Conservation (phyloP, 345 rosid species). For the Cardamine chenopodiifolia region DNA sequence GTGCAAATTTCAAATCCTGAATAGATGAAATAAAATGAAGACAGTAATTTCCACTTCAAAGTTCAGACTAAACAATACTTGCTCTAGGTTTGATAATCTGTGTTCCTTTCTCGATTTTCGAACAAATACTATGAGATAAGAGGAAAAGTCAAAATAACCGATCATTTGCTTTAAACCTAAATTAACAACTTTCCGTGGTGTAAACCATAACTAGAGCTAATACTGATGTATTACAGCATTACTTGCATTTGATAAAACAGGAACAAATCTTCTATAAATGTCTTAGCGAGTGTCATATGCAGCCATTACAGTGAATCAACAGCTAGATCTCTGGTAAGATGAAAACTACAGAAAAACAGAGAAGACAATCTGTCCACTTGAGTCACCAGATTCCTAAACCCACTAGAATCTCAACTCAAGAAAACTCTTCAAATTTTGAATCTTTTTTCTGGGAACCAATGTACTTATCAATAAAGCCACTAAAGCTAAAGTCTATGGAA, state of each 20-base stretch:
- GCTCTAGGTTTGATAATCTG: neutral
- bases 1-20: neutral
- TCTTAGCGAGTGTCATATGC: neutral
- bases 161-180: slow-evolving; percentile 3
- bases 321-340: neutral
- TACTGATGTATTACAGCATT: neutral
- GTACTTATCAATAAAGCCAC: slow-evolving; percentile 3
- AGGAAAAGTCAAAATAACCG: neutral
- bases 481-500: neutral
- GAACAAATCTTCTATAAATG: neutral
- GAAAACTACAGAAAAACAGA: neutral
- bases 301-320: slow-evolving; percentile 4
- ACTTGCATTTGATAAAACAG: slow-evolving; percentile 12
- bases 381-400: neutral
- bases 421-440: neutral
- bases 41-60: neutral
- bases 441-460: slow-evolving; percentile 1
- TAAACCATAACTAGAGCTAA: neutral
- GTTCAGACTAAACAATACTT: slow-evolving; percentile 2
- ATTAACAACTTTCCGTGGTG: neutral
- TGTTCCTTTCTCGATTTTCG: neutral
- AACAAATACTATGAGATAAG: neutral
- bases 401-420: neutral
- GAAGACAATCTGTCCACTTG: slow-evolving; percentile 6
- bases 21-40: neutral